Base-by-base conservation (phyloP, 805 yeast genomes). In the Yueomyces sp. region DNA sequence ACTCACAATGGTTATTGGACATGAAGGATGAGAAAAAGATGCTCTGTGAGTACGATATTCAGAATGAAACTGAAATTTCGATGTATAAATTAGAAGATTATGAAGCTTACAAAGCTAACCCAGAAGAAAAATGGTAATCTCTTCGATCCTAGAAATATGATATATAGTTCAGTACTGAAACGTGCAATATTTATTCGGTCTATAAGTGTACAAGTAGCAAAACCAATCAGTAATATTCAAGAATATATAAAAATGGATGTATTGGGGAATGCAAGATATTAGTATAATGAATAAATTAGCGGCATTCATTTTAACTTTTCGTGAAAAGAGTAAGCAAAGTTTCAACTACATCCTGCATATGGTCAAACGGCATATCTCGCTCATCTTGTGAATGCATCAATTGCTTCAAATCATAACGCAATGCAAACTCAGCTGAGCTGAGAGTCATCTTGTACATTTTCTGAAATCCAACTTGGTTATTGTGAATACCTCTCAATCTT, bases 41-140 rank as follows among this genome's bases (percentile, higher is more conserved):
- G n/a, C 65, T 74, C 47, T 60, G 51, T 44, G 73, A 73, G 26
- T 76, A 70, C 47, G 84, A 76, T 7, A 64, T 75, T 49, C 85
- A 81, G 49, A 90, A 92, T 62, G 98, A 92, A 65, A 86, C 96
- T 3, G 98, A 92, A 59, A 63, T 92, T 39, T 84, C 95, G 31
- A 57, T 84, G n/a, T 92, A 79, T 66, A 85, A 85, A 46, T 59
- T 65, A 54, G 71, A 63, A 5, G 87, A 74, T 38, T 92, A 88
- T 61, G 67, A 66, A 30, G 73, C 65, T 38, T 92, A 68, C 65
- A 84, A 84, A 64, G 69, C 69, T 38, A 81, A 88, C 52, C 98
- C 98, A 0, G 87, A 77, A 53, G 96, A 87, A 57, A 83, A 84
- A 59, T 90, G 98, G 97, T 19, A 19, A 19, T 19, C 19, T 19